A percentile compares a stretch with the other conserved stretches of the same genome.
phyloP scores from a whole-genome alignment of 495 filamentous ascomycete species.

The Aspergillus leporis region DNA sequence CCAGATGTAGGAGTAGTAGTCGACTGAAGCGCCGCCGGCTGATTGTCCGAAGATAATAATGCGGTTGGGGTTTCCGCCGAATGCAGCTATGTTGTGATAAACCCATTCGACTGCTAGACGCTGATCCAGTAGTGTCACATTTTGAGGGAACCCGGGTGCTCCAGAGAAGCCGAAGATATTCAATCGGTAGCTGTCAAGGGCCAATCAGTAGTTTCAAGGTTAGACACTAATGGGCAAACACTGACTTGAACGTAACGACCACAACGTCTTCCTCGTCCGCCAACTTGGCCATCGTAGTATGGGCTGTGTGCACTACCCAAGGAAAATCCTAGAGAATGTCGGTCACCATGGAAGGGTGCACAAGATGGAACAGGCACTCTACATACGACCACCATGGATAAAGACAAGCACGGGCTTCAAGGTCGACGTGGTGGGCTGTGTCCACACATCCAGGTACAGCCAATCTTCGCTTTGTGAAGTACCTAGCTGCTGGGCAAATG shows the following conservation, averaged over 20 bases:
- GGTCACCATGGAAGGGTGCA: not conserved
- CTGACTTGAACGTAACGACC: conserved; percentile 43
- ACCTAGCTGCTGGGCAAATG: conserved; percentile 24
- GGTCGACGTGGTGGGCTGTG: conserved; percentile 21
- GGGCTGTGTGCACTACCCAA: conserved; percentile 33
- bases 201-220: not conserved
- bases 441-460: conserved; percentile 49
- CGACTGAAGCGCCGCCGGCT: conserved; percentile 47
- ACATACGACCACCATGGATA: conserved; percentile 41
- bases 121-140: conserved; percentile 47
- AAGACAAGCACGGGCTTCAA: conserved; percentile 36
- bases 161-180: conserved; percentile 54
- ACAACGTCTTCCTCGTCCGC: conserved; percentile 42
- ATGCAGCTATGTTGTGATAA: conserved; percentile 59
- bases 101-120: conserved; percentile 55
- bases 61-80: conserved; percentile 52
- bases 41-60: conserved; percentile 59
- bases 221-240: not conserved
- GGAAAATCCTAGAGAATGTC: conserved; percentile 26
- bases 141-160: conserved; percentile 35
- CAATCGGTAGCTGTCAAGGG: conserved; percentile 39
- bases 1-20: conserved; percentile 53
- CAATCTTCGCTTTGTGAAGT: conserved; percentile 44
- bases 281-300: conserved; percentile 44
- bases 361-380: conserved; percentile 4